phyloP scores from a whole-genome alignment of 768 basidiomycete genomes.

The Rhodotorula babjevae region DNA sequence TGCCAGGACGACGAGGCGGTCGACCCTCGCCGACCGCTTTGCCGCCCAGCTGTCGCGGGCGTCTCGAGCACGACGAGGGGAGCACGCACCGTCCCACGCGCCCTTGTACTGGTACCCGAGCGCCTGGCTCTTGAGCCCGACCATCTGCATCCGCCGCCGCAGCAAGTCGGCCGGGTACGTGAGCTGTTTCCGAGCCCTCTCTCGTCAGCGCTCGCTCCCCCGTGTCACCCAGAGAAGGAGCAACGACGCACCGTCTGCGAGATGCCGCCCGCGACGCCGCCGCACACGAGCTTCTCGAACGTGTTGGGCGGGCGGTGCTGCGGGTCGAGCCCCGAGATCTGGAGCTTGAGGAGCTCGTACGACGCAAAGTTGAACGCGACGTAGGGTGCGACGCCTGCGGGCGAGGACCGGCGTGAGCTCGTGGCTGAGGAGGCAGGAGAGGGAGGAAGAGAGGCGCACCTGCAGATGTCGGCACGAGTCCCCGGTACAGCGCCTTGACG shows the following conservation, averaged over 20 bases:
- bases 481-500: slow-evolving; percentile 73
- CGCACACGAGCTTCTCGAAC: slow-evolving; percentile 70
- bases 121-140: slow-evolving; percentile 61
- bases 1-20: too few species aligned
- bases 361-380: slow-evolving; percentile 49
- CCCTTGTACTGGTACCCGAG: slow-evolving; percentile 39
- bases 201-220: neutral
- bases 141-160: slow-evolving; percentile 91
- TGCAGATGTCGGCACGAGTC: slow-evolving; percentile 69
- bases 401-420: too few species aligned
- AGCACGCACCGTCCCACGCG: slow-evolving; percentile 24
- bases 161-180: slow-evolving; percentile 96
- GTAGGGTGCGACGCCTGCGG: slow-evolving; percentile 73
- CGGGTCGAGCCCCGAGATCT: slow-evolving; percentile 6
- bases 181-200: slow-evolving; percentile 45
- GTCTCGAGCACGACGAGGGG: too few species aligned
- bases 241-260: slow-evolving; percentile 61
- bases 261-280: slow-evolving; percentile 67
- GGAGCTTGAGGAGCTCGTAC: slow-evolving; percentile 59
- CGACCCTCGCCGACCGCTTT: too few species aligned
- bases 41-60: too few species aligned
- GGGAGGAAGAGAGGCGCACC: slow-evolving; percentile 2
- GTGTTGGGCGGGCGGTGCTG: slow-evolving; percentile 45
- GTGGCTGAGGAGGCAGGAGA: slow-evolving; percentile 12
- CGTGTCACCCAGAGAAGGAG: neutral